These are phyloP conservation scores for Anisodus tanguticus DNA, from an alignment of 257 asterid genomes.

Conservation along the genomic window DNA sequence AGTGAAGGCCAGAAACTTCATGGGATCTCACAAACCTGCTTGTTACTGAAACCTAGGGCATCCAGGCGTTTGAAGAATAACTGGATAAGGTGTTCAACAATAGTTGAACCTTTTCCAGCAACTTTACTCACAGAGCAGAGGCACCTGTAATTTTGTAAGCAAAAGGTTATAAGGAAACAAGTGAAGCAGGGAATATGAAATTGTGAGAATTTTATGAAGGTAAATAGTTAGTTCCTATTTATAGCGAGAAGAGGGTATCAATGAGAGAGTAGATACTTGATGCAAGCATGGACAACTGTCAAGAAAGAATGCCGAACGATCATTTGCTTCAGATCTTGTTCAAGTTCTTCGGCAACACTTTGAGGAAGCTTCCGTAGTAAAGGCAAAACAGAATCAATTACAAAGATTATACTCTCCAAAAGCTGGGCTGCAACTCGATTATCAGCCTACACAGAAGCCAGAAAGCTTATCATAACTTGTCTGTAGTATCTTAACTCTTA, in stretches of 20 bases:
- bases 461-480: constrained; percentile 31
- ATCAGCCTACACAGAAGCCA: constrained; percentile 68
- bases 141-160: constrained; percentile 69
- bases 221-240: constrained; percentile 17
- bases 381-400: constrained; percentile 90
- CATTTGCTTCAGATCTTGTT: constrained; percentile 97
- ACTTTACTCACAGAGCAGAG: constrained; percentile 88
- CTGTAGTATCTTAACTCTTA: not conserved
- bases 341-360: constrained; percentile 80
- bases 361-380: constrained; percentile 86
- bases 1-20: constrained; percentile 7
- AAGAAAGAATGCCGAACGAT: constrained; percentile 97
- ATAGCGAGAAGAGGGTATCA: constrained; percentile 25
- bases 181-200: constrained; percentile 18
- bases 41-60: constrained; percentile 75
- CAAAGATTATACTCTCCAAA: constrained; percentile 92
- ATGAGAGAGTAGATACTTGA: constrained; percentile 59
- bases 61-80: constrained; percentile 81
- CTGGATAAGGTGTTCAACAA: constrained; percentile 81
- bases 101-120: constrained; percentile 77
- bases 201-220: constrained; percentile 18
- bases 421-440: constrained; percentile 81
- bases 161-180: constrained; percentile 28
- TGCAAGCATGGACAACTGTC: constrained; percentile 96
- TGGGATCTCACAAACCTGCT: constrained; percentile 64